Evolutionary conservation across 2,329 filamentous ascomycete species (phyloP), one percentile per base, ranked within the genome.

Genomic region (Thelonectria olida): DNA sequence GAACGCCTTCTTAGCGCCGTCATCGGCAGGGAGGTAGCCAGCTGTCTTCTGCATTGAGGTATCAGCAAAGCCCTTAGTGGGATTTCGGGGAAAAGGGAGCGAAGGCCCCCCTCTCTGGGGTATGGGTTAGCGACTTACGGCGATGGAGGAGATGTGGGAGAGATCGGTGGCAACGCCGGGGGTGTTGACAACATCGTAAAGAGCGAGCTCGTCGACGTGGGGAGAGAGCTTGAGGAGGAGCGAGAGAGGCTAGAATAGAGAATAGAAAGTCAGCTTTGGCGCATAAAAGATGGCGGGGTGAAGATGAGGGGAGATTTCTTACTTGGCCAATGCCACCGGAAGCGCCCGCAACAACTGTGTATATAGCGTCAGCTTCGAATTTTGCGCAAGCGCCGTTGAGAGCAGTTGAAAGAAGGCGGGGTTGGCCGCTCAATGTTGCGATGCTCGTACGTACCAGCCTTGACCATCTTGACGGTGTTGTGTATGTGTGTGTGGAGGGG

Each of bases 171-270:
- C 92, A 76, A 99, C 96, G 81, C 96, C 96, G 73, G 93, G 94
- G 51, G 93, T 96, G 88, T 98, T 97, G 81, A 98, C 95, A 70
- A 99, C 94, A 97, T 99, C 96, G 86, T 97, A 99, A 73, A 99
- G 92, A 64, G 93, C 86, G 74, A 99, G 92, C 84, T 98, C 92
- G 75, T 95, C 91, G 74, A 99, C 86, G 75, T 93, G 88, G 68
- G 93, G 91, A 76, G 86, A 92, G 70, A 91, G 88, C 88, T 99
- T 99, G 78, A 98, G 87, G 73, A 99, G 91, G 71, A 99, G 92
- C 69, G 96, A 99, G 75, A 99, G 87, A 72, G 96, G 96, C 94
- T 98, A 57, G 23, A 54, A 39, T 34, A 76, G 45, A 17, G 42
- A 60, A 36, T 2, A 58, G 49, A 51, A 65, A 60, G 61, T 73